Percentiles rank a stretch among this genome's conserved stretches.
Evolutionary conservation across 495 filamentous ascomycete species (phyloP).

Genomic region (Gamarada debralockiae): DNA sequence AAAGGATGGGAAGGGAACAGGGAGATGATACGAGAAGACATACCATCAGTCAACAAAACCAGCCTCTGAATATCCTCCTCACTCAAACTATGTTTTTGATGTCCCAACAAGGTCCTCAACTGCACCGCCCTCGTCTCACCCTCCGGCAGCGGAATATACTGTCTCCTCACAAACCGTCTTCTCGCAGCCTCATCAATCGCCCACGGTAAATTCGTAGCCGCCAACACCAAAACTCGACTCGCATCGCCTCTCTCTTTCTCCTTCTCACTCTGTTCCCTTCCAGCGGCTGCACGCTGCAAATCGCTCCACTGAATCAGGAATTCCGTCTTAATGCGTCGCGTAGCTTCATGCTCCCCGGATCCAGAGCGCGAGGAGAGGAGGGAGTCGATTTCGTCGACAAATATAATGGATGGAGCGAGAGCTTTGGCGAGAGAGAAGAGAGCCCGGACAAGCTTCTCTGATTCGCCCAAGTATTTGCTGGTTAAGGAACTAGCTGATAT

Average conservation of each 20-base stretch:
- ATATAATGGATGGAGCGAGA: conserved; percentile 94
- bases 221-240: conserved; percentile 85
- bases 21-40: too few species aligned
- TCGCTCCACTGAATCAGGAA: conserved; percentile 98
- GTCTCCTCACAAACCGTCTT: conserved; percentile 84
- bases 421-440: conserved; percentile 87
- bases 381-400: conserved; percentile 98
- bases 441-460: conserved; percentile 92
- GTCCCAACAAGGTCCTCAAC: conserved; percentile 69
- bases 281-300: conserved; percentile 86
- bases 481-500: conserved; percentile 93
- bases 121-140: conserved; percentile 73
- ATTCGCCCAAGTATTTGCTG: conserved; percentile 94
- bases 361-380: conserved; percentile 81
- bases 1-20: too few species aligned
- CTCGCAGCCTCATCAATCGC: conserved; percentile 96
- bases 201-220: conserved; percentile 96
- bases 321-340: conserved; percentile 92
- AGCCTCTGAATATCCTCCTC: conserved; percentile 70
- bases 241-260: conserved; percentile 78
- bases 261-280: conserved; percentile 65
- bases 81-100: conserved; percentile 81
- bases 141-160: conserved; percentile 95
- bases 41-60: conserved; percentile 85
- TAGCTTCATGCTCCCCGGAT: conserved; percentile 86